Percentiles rank a stretch among this genome's conserved stretches.
Conservation (phyloP, 805 yeast genomes). For the Debaryomyces castellii region DNA sequence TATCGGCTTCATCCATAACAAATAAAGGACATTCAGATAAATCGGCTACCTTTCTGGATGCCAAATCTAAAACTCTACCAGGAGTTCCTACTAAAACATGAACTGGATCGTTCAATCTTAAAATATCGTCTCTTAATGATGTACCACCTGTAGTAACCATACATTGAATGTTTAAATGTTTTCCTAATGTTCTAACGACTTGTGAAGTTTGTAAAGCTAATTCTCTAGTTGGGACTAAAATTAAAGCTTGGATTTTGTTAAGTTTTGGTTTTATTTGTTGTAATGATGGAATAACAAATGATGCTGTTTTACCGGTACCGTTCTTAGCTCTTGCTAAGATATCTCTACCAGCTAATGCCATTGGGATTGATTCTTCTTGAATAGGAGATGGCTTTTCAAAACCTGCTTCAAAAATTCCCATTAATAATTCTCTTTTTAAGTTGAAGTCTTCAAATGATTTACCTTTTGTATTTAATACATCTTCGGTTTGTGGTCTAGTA, state of each 20-base stretch:
- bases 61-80: constrained; percentile 93
- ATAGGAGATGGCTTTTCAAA: constrained; percentile 97
- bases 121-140: constrained; percentile 85
- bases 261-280: constrained; percentile 84
- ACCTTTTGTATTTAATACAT: constrained; percentile 89
- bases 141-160: constrained; percentile 99
- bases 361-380: constrained; percentile 96
- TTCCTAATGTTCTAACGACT: constrained; percentile 93
- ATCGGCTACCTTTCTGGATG: constrained; percentile 84
- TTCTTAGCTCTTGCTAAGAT: constrained; percentile 96
- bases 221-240: constrained; percentile 96
- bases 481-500: constrained; percentile 95
- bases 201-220: constrained; percentile 96
- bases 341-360: constrained; percentile 93
- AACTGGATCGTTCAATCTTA: constrained; percentile 89
- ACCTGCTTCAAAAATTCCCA: constrained; percentile 99
- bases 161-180: constrained; percentile 86
- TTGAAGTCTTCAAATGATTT: constrained; percentile 88
- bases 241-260: constrained; percentile 85
- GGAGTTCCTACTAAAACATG: constrained; percentile 97
- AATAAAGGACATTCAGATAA: constrained; percentile 82
- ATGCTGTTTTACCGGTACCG: constrained; percentile 98
- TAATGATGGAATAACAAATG: constrained; percentile 90
- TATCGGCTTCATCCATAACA: constrained; percentile 99
- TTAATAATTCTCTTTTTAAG: constrained; percentile 86